Evolutionary conservation across 225 moss, liverwort and hornwort species (phyloP).

Genomic region (Anthoceros angustus): DNA sequence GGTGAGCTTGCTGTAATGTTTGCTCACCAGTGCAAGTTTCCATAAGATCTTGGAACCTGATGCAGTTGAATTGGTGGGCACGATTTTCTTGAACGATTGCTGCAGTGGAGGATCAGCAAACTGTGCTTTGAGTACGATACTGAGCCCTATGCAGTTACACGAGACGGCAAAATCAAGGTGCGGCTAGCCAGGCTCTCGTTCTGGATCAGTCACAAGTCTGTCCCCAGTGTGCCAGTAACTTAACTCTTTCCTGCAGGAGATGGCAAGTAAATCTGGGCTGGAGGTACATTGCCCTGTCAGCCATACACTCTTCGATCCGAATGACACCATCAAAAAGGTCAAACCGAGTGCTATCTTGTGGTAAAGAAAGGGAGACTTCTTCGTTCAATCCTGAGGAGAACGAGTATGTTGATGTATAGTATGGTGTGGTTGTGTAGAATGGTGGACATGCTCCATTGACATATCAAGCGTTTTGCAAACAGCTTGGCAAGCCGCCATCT

Average conservation of each 20-base stretch:
- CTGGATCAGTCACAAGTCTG: background rate
- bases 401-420: background rate
- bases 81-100: constrained; percentile 4
- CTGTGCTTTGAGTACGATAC: constrained; percentile 81
- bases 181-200: background rate
- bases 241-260: constrained; percentile 27
- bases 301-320: constrained; percentile 70
- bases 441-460: constrained; percentile 63
- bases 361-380: too few relatives aligned
- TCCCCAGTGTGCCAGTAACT: background rate
- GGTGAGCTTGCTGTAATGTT: background rate
- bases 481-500: constrained; percentile 49
- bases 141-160: constrained; percentile 72
- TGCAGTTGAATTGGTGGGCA: too few relatives aligned
- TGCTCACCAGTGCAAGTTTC: background rate
- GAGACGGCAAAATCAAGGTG: constrained; percentile 71
- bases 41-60: background rate
- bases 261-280: constrained; percentile 31
- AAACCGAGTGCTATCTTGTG: background rate
- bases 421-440: constrained; percentile 23
- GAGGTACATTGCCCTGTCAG: constrained; percentile 62
- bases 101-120: constrained; percentile 80
- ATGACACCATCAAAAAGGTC: constrained; percentile 40
- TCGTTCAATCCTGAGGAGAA: too few relatives aligned
- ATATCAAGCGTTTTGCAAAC: constrained; percentile 53